Evolutionary conservation across 306 rosid species (phyloP).

Genomic region (Rubus parviflorus): DNA sequence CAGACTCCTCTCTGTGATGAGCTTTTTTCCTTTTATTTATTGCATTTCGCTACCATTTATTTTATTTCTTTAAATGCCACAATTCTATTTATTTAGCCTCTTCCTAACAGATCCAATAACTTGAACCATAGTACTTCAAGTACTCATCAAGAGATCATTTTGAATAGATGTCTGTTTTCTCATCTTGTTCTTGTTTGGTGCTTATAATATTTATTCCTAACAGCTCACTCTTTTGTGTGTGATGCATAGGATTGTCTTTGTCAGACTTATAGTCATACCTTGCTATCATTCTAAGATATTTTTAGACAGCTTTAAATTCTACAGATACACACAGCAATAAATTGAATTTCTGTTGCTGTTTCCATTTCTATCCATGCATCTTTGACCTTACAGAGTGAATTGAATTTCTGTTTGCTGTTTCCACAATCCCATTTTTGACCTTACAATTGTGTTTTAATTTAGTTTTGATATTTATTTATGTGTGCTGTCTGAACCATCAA

Average conservation of each 20-base stretch:
- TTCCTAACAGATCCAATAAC: neutral
- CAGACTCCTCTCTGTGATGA: neutral
- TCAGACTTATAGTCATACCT: neutral
- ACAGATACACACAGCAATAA: neutral
- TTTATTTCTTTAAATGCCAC: neutral
- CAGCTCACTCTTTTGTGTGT: neutral
- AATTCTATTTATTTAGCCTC: neutral
- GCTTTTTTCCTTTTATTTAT: neutral
- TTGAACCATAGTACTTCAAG: neutral
- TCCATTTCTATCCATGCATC: neutral
- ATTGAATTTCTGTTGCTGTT: neutral
- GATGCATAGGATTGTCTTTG: neutral
- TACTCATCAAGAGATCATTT: neutral
- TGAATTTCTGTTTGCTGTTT: neutral
- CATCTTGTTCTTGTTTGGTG: neutral
- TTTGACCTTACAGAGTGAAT: neutral
- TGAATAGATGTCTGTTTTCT: neutral
- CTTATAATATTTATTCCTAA: neutral
- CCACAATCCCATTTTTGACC: neutral
- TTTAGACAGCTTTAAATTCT: neutral
- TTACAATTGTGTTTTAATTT: neutral
- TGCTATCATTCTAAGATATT: neutral
- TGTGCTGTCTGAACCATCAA: neutral
- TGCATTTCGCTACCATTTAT: neutral
- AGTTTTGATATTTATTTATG: neutral